These are phyloP conservation scores for Penicillium sp. DNA, from an alignment of 2,329 filamentous ascomycete genomes.

Conservation along the genomic window DNA sequence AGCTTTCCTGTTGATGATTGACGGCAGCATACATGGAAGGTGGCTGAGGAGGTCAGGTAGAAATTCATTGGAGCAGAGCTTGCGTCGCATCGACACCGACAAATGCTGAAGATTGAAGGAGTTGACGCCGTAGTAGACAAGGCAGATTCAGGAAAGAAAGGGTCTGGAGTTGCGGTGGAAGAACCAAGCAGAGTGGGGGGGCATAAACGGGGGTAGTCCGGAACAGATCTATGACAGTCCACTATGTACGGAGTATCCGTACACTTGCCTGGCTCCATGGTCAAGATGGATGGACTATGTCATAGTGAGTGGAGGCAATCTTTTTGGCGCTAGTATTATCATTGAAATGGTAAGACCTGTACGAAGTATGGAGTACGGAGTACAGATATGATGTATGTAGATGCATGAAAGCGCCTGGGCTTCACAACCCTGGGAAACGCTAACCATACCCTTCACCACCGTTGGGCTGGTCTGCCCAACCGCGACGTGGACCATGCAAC, in stretches of 20 bases:
- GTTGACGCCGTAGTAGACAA: slow-evolving; percentile 35
- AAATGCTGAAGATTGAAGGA: slow-evolving; percentile 26
- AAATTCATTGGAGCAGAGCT: slow-evolving; percentile 29
- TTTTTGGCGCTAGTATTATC: not conserved
- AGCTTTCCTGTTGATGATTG: slow-evolving; percentile 22
- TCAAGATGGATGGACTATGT: slow-evolving; percentile 21
- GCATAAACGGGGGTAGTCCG: slow-evolving; percentile 23
- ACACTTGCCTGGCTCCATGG: slow-evolving; percentile 32
- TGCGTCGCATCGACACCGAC: slow-evolving; percentile 28
- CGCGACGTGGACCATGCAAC: slow-evolving; percentile 18
- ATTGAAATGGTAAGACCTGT: not conserved
- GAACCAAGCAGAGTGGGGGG: slow-evolving; percentile 18
- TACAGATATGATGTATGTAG: slow-evolving; percentile 9
- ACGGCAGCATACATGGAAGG: slow-evolving; percentile 28
- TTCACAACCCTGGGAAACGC: slow-evolving; percentile 16
- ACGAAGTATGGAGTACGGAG: not conserved
- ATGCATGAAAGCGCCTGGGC: slow-evolving; percentile 20
- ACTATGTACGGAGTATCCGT: slow-evolving; percentile 10
- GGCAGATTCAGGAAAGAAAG: slow-evolving; percentile 35
- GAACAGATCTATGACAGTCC: slow-evolving; percentile 31
- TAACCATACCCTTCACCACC: slow-evolving; percentile 22
- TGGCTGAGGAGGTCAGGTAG: slow-evolving; percentile 32
- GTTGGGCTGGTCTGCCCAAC: slow-evolving; percentile 23
- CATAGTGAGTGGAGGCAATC: slow-evolving; percentile 2
- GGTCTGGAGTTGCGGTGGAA: slow-evolving; percentile 29